phyloP scores from a whole-genome alignment of 2,329 filamentous ascomycete genomes.

The Acrocalymma vagum region DNA sequence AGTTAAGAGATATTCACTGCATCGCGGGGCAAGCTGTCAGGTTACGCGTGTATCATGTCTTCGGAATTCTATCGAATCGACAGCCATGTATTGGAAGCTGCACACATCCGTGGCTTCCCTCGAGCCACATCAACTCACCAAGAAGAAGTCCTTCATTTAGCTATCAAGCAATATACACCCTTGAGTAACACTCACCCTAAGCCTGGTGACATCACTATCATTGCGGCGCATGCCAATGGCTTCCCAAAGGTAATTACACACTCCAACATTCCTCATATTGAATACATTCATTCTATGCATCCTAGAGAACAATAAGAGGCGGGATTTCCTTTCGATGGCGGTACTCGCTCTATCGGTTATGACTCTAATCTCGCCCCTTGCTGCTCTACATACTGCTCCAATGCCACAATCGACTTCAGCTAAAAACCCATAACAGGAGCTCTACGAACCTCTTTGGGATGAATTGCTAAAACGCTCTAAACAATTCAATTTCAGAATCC shows the following conservation, averaged over 20 bases:
- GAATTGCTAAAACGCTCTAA: slow-evolving; percentile 72
- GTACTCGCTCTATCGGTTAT: not conserved
- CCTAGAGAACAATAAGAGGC: no score
- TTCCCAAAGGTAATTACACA: slow-evolving; percentile 78
- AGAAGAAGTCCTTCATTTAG: slow-evolving; percentile 76
- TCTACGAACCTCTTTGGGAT: slow-evolving; percentile 93
- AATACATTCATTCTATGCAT: not conserved
- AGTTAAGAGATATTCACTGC: no score
- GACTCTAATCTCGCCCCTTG: no score
- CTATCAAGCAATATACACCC: slow-evolving; percentile 89
- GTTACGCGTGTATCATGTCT: slow-evolving; percentile 40
- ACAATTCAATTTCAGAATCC: slow-evolving; percentile 71
- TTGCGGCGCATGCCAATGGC: slow-evolving; percentile 88
- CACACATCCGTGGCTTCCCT: slow-evolving; percentile 84
- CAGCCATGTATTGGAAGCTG: slow-evolving; percentile 73
- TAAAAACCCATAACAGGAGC: slow-evolving; percentile 66
- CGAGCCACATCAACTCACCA: slow-evolving; percentile 75
- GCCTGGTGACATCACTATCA: slow-evolving; percentile 82
- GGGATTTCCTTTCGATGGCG: no score
- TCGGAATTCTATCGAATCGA: slow-evolving; percentile 67
- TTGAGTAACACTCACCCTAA: slow-evolving; percentile 72
- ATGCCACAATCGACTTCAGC: no score
- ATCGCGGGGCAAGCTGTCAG: no score
- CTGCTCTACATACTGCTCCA: not conserved
- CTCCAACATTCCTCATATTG: not conserved